Conservation (phyloP, 306 rosid genomes). For the Lagenaria siceraria region DNA sequence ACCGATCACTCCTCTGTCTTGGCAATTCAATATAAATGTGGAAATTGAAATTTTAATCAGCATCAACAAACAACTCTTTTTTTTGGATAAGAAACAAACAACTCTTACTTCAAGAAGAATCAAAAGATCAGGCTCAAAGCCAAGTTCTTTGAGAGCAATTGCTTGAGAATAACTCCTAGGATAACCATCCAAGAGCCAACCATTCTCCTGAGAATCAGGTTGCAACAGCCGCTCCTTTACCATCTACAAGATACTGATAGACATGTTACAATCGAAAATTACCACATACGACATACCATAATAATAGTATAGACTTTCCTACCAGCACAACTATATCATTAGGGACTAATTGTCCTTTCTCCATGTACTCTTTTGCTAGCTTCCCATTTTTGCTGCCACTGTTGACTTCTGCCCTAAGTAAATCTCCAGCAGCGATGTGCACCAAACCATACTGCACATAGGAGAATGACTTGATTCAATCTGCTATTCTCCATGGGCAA, state of each 20-base stretch:
- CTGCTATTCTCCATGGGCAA: conserved; percentile 18
- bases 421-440: conserved; percentile 94
- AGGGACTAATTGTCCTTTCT: conserved; percentile 75
- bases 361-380: conserved; percentile 71
- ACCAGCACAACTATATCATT: conserved; percentile 82
- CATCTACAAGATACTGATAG: conserved; percentile 36
- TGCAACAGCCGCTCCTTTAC: conserved; percentile 65
- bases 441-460: conserved; percentile 77
- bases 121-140: conserved; percentile 62
- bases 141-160: conserved; percentile 44
- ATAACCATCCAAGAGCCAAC: conserved; percentile 97
- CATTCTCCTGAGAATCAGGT: conserved; percentile 56
- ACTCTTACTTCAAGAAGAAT: conserved; percentile 63
- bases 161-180: conserved; percentile 97
- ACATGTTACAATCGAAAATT: conserved; percentile 6
- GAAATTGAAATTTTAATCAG: not conserved
- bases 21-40: not conserved
- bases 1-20: not conserved
- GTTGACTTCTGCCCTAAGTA: conserved; percentile 75
- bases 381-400: conserved; percentile 75
- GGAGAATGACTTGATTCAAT: conserved; percentile 31
- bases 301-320: conserved; percentile 10
- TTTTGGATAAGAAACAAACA: too few species aligned
- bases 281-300: conserved; percentile 14
- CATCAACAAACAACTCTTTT: conserved; percentile 9